Evolutionary conservation across 768 basidiomycete genomes (phyloP).

Genomic region (Calvatia gigantea): DNA sequence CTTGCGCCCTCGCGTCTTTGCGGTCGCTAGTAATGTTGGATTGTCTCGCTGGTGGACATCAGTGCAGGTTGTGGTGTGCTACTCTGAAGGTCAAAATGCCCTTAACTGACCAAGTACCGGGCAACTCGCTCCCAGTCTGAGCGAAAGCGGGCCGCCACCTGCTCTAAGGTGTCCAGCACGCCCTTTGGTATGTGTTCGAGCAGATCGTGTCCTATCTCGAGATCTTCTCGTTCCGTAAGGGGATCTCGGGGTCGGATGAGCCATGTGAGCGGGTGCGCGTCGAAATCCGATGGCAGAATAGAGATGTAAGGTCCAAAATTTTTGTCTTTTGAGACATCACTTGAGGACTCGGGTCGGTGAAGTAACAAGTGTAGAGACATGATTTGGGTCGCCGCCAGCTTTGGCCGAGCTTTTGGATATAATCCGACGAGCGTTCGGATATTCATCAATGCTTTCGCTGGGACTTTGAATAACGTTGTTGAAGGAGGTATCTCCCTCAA

Average conservation of each 20-base stretch:
- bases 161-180: slow-evolving; percentile 35
- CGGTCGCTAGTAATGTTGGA: slow-evolving; percentile 4
- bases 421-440: slow-evolving; percentile 56
- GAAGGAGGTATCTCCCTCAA: slow-evolving; percentile 39
- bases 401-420: slow-evolving; percentile 41
- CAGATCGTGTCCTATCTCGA: slow-evolving; percentile 21
- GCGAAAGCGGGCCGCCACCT: slow-evolving; percentile 45
- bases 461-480: slow-evolving; percentile 64
- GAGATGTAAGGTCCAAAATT: slow-evolving; percentile 76
- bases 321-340: slow-evolving; percentile 42
- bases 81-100: background rate
- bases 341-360: slow-evolving; percentile 44
- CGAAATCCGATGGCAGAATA: slow-evolving; percentile 69
- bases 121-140: slow-evolving; percentile 56
- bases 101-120: slow-evolving; percentile 48
- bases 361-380: slow-evolving; percentile 80
- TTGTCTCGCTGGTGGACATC: slow-evolving; percentile 19
- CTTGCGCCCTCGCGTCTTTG: slow-evolving; percentile 6
- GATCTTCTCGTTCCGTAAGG: background rate
- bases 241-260: slow-evolving; percentile 28
- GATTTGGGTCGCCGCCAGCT: slow-evolving; percentile 65
- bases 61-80: slow-evolving; percentile 5
- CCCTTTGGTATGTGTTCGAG: slow-evolving; percentile 47
- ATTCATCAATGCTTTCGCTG: slow-evolving; percentile 71
- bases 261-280: slow-evolving; percentile 83